Base-by-base conservation (phyloP, 352 stramenopile species). In the Phytophthora hybrid region DNA sequence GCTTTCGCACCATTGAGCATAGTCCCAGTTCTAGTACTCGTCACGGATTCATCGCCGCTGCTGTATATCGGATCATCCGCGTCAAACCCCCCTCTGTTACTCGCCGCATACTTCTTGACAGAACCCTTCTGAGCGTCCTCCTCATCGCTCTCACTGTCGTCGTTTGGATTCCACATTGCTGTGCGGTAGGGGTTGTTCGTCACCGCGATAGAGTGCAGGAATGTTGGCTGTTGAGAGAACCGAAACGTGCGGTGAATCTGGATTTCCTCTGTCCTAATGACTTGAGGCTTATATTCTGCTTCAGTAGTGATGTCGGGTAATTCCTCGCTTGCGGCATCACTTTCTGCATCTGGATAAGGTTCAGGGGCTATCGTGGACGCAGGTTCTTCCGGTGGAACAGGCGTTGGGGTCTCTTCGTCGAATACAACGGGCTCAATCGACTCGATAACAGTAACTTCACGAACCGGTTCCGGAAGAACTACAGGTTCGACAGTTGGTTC, bases 61-160 rank as follows among this genome's bases (percentile, higher is more conserved):
- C 19, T 58, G 23, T 82, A 69, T 1, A 74, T 34, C 4, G 53
- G 41, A 8, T 69, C 57, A 14, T 77, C 51, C 10, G 73, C 54
- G 14, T 74, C 56, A 9, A 73, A 59, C 10, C 63, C 63, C 0
- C 68, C 57, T 5, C 44, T 49, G 34, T 52, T 59, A 16, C 18
- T 64, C 29, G 26, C 5, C 5, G 41, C 21, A 37, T 11, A 34
- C 4, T 63, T 68, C 13, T 18, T 53, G 26, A 58, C 58, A 1
- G 16, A 31, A 9, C n/a, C 59, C 8, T 31, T 23, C 21, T 71
- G 53, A n/a, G 41, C 29, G 14, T 69, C 56, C 9, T 73, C 66
- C n/a, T 74, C 67, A n/a, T 89, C 83, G 41, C 80, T 87, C n/a
- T 83, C 82, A 8, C 77, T 91, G 60, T 84, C 76, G 29, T 90